phyloP scores from a whole-genome alignment of 2,329 filamentous ascomycete genomes.

The Verticillium nubilum region DNA sequence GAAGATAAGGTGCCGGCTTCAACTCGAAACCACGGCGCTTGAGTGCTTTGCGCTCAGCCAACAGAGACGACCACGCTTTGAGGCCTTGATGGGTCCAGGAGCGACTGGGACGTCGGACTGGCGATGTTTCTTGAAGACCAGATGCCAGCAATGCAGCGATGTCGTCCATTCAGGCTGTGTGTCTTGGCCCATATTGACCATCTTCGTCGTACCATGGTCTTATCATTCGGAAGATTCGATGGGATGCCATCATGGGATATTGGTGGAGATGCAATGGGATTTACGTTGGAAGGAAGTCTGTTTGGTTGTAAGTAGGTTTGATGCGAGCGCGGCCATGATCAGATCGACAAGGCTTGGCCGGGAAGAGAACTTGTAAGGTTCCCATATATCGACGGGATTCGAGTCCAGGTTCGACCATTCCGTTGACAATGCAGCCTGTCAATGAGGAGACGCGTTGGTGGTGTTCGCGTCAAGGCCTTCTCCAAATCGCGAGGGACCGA shows the following conservation, averaged over 20 bases:
- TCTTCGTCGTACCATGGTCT: neutral
- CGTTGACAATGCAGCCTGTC: too few relatives aligned
- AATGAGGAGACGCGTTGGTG: too few relatives aligned
- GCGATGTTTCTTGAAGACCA: neutral
- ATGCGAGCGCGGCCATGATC: too few relatives aligned
- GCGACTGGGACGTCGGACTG: neutral
- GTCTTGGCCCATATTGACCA: neutral
- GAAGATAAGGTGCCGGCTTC: neutral
- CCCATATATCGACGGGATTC: too few relatives aligned
- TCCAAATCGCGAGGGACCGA: too few relatives aligned
- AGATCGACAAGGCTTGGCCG: too few relatives aligned
- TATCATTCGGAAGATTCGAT: neutral
- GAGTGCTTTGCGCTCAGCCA: neutral
- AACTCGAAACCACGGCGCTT: neutral
- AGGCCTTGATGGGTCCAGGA: neutral
- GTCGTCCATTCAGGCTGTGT: neutral
- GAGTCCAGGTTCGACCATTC: too few relatives aligned
- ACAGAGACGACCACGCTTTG: neutral
- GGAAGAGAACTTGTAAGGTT: too few relatives aligned
- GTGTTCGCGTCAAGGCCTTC: too few relatives aligned
- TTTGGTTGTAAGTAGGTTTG: too few relatives aligned
- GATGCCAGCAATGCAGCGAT: neutral
- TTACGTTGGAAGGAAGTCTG: too few relatives aligned
- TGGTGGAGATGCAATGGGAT: neutral
- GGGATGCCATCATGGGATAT: too few relatives aligned